Evolutionary conservation across 441 rosid species (phyloP).

Genomic region (Pelargonium myrrhifolium): DNA sequence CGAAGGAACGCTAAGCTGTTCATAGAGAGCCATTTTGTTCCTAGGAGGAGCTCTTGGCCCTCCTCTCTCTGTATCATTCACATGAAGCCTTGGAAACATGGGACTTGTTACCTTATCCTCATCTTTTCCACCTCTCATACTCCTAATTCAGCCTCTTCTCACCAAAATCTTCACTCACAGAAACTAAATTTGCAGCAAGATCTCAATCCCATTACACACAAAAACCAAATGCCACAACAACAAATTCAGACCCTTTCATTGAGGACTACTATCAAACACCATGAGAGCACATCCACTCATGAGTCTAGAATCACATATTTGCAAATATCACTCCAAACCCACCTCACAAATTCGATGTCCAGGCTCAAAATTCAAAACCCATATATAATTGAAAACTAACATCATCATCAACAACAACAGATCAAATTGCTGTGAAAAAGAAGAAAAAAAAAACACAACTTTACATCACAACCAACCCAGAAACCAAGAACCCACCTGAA

Average conservation of each 20-base stretch:
- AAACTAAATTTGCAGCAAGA: slow-evolving; percentile 2
- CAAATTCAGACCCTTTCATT: neutral
- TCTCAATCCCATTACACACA: neutral
- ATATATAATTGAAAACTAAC: neutral
- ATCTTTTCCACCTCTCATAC: slow-evolving; percentile 63
- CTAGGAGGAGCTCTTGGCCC: slow-evolving; percentile 97
- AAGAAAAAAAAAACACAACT: neutral
- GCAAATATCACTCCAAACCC: slow-evolving; percentile 1
- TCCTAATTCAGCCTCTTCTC: neutral
- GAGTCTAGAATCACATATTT: neutral
- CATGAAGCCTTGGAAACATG: slow-evolving; percentile 84
- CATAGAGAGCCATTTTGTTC: slow-evolving; percentile 97
- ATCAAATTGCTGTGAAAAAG: too few species aligned
- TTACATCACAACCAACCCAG: neutral
- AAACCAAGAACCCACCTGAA: neutral
- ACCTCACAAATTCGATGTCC: slow-evolving; percentile 10
- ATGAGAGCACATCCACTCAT: neutral
- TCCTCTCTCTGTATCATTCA: slow-evolving; percentile 75
- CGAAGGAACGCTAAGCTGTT: slow-evolving; percentile 78
- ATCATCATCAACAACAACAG: neutral
- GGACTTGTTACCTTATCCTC: slow-evolving; percentile 61
- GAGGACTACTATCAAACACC: slow-evolving; percentile 7
- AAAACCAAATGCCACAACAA: neutral
- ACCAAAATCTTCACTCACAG: neutral
- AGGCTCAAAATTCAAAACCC: neutral